Evolutionary conservation across 2,329 filamentous ascomycete species (phyloP).

Genomic region (Ceratocystis colombiana): DNA sequence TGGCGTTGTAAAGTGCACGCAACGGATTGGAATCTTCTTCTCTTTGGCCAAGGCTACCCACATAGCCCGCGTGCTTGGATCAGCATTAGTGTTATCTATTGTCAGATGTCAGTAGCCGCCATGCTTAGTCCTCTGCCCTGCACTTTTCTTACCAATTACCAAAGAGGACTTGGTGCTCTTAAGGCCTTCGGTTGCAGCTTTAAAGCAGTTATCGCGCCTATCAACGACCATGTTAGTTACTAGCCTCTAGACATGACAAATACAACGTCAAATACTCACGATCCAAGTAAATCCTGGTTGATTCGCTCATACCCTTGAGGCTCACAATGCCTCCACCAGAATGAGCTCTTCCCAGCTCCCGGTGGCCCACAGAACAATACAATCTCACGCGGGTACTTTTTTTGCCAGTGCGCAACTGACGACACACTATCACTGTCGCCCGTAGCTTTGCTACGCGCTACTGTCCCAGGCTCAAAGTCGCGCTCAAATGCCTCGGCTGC

Average conservation of each 20-base stretch:
- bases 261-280: constrained; percentile 32
- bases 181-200: constrained; percentile 58
- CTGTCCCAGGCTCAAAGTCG: constrained; percentile 58
- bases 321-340: constrained; percentile 68
- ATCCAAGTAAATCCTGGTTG: constrained; percentile 84
- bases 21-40: constrained; percentile 64
- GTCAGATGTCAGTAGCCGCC: background rate
- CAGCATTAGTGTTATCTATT: constrained; percentile 90
- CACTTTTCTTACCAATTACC: constrained; percentile 57
- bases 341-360: constrained; percentile 83
- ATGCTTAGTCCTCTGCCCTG: background rate
- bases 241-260: background rate
- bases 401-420: constrained; percentile 40
- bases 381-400: constrained; percentile 58
- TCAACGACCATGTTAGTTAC: background rate
- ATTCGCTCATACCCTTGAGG: constrained; percentile 72
- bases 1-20: constrained; percentile 71
- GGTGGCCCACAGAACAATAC: constrained; percentile 83
- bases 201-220: constrained; percentile 55
- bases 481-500: constrained; percentile 54
- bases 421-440: constrained; percentile 27
- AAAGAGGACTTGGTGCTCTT: constrained; percentile 53
- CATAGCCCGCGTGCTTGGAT: constrained; percentile 61
- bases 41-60: constrained; percentile 70
- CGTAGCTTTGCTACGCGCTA: constrained; percentile 34